These are phyloP conservation scores for Syzygium aromaticum DNA, from an alignment of 345 rosid genomes.

Conservation along the genomic window DNA sequence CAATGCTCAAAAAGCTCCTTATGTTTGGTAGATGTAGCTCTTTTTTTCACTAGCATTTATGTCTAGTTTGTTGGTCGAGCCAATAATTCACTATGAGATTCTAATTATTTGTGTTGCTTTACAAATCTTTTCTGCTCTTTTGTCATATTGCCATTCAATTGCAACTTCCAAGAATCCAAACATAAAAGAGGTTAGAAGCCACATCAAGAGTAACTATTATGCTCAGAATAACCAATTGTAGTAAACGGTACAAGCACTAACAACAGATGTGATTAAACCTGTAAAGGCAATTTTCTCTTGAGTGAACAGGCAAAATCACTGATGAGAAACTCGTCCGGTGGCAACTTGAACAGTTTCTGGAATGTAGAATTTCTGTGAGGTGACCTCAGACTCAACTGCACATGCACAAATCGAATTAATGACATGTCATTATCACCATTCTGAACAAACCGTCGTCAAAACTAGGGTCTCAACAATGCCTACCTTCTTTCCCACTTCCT, in stretches of 20 bases:
- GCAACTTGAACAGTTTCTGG: slow-evolving; percentile 80
- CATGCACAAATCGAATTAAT: background rate
- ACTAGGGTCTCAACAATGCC: background rate
- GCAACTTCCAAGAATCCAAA: background rate
- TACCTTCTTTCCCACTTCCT: slow-evolving; percentile 96
- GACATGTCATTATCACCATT: background rate
- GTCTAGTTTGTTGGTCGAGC: background rate
- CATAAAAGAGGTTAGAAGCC: background rate
- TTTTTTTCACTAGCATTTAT: background rate
- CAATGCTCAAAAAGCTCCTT: background rate
- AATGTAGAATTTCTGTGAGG: slow-evolving; percentile 72
- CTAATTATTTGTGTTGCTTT: background rate
- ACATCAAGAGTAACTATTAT: background rate
- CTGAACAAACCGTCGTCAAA: background rate
- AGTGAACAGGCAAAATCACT: slow-evolving; percentile 65
- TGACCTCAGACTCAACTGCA: slow-evolving; percentile 69
- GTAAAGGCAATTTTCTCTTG: slow-evolving; percentile 80
- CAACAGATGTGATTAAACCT: slow-evolving; percentile 28
- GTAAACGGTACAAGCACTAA: background rate
- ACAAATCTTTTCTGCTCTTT: background rate
- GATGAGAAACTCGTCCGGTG: slow-evolving; percentile 83
- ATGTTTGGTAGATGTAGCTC: background rate
- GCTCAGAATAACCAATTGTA: background rate
- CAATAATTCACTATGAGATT: background rate
- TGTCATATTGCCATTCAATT: background rate